Evolutionary conservation across 2,329 filamentous ascomycete genomes (phyloP).

Genomic region (Onygenales sp.): DNA sequence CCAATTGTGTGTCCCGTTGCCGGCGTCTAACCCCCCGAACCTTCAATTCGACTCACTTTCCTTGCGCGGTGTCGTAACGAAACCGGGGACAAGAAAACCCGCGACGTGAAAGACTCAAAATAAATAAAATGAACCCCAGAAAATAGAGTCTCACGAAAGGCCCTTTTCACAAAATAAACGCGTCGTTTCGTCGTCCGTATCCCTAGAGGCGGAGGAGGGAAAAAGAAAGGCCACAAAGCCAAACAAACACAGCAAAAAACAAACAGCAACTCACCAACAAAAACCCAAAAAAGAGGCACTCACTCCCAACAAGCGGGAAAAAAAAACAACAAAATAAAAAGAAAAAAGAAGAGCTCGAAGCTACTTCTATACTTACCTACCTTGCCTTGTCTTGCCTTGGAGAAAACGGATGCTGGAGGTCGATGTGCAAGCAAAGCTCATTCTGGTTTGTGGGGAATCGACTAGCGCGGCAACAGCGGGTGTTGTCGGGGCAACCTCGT

Average conservation of each 20-base stretch:
- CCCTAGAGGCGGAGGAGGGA: neutral
- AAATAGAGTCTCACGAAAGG: no score
- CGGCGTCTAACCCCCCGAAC: no score
- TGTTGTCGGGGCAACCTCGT: constrained; percentile 1
- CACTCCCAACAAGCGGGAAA: neutral
- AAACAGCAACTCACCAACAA: neutral
- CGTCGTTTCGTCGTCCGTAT: no score
- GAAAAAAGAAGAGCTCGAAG: neutral
- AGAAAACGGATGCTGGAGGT: neutral
- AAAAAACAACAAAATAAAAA: neutral
- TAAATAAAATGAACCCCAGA: no score
- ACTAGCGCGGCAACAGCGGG: no score
- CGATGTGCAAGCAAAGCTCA: neutral
- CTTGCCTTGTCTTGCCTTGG: neutral
- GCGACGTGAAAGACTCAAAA: no score
- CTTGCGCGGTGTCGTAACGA: no score
- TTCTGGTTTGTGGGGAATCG: neutral
- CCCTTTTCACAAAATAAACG: no score
- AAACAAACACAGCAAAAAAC: neutral
- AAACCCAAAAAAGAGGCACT: neutral
- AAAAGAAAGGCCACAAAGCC: neutral
- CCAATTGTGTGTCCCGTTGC: no score
- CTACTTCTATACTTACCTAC: neutral
- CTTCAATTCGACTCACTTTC: no score
- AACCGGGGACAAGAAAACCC: no score